Evolutionary conservation across 78 protist genomes (phyloP).

Genomic region (Corallochytrium limacisporum): DNA sequence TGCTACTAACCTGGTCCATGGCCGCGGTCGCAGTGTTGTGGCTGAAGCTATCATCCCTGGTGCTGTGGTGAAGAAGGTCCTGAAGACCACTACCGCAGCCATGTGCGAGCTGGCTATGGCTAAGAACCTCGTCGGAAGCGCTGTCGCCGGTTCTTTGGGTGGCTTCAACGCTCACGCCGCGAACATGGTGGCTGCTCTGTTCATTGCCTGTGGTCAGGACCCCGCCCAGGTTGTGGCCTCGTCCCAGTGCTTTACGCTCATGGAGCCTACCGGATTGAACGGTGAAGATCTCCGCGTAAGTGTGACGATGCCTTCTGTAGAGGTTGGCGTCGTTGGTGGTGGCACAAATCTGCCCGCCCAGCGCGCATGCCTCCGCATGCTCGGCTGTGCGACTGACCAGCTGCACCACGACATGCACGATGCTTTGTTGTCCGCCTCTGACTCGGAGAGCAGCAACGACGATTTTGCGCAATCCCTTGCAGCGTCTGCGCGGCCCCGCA

Average conservation of each 20-base stretch:
- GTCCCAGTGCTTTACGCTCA: slow-evolving; percentile 76
- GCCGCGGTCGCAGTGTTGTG: slow-evolving; percentile 83
- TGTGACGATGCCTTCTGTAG: slow-evolving; percentile 85
- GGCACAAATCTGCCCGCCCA: slow-evolving; percentile 75
- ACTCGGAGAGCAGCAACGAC: slow-evolving; percentile 93
- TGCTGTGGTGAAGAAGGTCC: slow-evolving; percentile 49
- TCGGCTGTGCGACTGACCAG: neutral
- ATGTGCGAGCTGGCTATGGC: slow-evolving; percentile 48
- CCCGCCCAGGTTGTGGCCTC: slow-evolving; percentile 89
- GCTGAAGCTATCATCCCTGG: slow-evolving; percentile 66
- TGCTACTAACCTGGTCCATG: slow-evolving; percentile 78
- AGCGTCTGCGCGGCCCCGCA: neutral
- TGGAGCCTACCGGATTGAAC: slow-evolving; percentile 37
- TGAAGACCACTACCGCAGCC: slow-evolving; percentile 51
- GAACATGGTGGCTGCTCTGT: slow-evolving; percentile 88
- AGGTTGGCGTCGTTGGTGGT: slow-evolving; percentile 96
- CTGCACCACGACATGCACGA: slow-evolving; percentile 25
- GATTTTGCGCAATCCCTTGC: slow-evolving; percentile 84
- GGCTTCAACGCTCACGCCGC: slow-evolving; percentile 94
- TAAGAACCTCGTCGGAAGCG: slow-evolving; percentile 83
- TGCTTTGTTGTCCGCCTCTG: slow-evolving; percentile 79
- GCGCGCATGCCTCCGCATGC: slow-evolving; percentile 3
- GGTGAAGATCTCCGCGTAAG: slow-evolving; percentile 46
- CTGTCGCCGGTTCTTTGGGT: slow-evolving; percentile 87
- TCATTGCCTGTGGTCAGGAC: slow-evolving; percentile 91